Evolutionary conservation across 805 yeast genomes (phyloP).

Genomic region (Candida alai): DNA sequence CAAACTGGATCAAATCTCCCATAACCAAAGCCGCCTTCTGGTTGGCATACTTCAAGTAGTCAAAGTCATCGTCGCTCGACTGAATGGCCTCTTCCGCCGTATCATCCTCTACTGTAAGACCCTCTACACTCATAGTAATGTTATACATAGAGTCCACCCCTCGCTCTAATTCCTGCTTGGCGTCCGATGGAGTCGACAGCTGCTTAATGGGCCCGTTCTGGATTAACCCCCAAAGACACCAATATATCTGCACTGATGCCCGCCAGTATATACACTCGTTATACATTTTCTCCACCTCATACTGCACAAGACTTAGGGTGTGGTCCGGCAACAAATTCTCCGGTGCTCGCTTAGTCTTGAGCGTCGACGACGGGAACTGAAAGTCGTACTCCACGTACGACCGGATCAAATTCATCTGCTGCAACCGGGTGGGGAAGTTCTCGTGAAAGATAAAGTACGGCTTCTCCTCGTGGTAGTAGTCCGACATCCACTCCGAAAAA

Average conservation of each 20-base stretch:
- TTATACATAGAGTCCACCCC: slow-evolving; percentile 40
- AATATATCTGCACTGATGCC: slow-evolving; percentile 68
- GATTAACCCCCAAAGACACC: slow-evolving; percentile 92
- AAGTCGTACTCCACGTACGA: slow-evolving; percentile 71
- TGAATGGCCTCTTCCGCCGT: slow-evolving; percentile 24
- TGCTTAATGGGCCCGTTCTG: slow-evolving; percentile 53
- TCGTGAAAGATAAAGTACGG: slow-evolving; percentile 51
- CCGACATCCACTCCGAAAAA: slow-evolving; percentile 95
- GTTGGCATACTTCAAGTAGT: slow-evolving; percentile 68
- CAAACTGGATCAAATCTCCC: slow-evolving; percentile 68
- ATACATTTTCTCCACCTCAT: slow-evolving; percentile 48
- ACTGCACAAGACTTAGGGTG: slow-evolving; percentile 30
- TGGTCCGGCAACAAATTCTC: slow-evolving; percentile 10
- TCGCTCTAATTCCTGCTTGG: slow-evolving; percentile 14
- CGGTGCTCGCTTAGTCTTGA: slow-evolving; percentile 16
- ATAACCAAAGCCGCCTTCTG: slow-evolving; percentile 72
- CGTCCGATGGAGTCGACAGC: slow-evolving; percentile 12
- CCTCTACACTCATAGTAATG: slow-evolving; percentile 43
- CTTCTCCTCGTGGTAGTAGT: slow-evolving; percentile 63
- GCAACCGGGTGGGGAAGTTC: slow-evolving; percentile 63
- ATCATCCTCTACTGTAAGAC: slow-evolving; percentile 30
- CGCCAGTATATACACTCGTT: slow-evolving; percentile 77
- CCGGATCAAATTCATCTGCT: slow-evolving; percentile 66
- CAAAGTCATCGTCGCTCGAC: slow-evolving; percentile 61
- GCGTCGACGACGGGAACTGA: slow-evolving; percentile 31